These are phyloP conservation scores for Pelargonium australe DNA, from an alignment of 441 rosid genomes.

Conservation along the genomic window DNA sequence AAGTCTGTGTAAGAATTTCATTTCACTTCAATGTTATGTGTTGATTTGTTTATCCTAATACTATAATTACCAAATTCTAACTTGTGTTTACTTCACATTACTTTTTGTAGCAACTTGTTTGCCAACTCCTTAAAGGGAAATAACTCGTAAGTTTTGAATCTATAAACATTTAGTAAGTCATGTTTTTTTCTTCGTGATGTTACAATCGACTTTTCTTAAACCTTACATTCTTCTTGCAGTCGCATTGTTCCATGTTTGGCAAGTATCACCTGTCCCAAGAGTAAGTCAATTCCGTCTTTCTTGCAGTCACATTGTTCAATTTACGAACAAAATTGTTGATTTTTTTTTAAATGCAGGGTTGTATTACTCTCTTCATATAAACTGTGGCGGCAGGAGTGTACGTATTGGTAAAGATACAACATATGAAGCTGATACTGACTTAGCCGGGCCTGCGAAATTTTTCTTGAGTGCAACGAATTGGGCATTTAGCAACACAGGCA, in stretches of 20 bases:
- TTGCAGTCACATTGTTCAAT: too few relatives aligned
- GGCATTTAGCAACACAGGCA: conserved; percentile 49
- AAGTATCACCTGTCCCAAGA: too few relatives aligned
- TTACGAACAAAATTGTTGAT: background rate
- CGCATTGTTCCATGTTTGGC: too few relatives aligned
- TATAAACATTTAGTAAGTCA: background rate
- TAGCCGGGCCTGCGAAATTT: conserved; percentile 19
- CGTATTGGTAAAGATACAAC: conserved; percentile 11
- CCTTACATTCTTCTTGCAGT: too few relatives aligned
- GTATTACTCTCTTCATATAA: conserved; percentile 37
- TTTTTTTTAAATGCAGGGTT: conserved; percentile 22
- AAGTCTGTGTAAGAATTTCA: conserved; percentile 23
- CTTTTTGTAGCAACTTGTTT: conserved; percentile 51
- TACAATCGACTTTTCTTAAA: too few relatives aligned
- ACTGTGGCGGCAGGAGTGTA: conserved; percentile 41
- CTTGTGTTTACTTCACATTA: background rate
- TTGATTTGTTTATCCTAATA: background rate
- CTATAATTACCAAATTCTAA: too few relatives aligned
- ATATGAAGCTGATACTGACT: conserved; percentile 31
- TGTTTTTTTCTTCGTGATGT: background rate
- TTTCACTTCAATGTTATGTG: background rate
- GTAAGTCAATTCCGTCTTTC: too few relatives aligned
- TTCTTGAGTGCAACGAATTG: conserved; percentile 25
- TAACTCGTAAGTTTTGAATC: conserved; percentile 46
- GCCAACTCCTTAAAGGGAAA: conserved; percentile 34